Conservation (phyloP, 306 rosid genomes). For the Carpinus fangiana region DNA sequence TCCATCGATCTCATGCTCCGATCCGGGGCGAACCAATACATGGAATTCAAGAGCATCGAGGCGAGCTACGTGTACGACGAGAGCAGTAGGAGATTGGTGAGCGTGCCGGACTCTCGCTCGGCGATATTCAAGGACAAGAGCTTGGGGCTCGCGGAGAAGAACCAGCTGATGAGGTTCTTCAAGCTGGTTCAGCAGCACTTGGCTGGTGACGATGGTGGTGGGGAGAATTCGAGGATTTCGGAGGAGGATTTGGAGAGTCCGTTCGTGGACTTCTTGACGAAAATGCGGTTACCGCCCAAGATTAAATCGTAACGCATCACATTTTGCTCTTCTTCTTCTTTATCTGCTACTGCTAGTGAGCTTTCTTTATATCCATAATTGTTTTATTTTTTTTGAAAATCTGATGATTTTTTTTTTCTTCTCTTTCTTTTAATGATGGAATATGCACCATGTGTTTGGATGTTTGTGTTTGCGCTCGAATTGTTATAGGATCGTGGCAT, state of each 20-base stretch:
- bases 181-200: conserved; percentile 85
- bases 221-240: conserved; percentile 44
- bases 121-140: conserved; percentile 84
- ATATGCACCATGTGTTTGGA: background rate
- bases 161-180: conserved; percentile 80
- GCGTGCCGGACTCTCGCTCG: conserved; percentile 82
- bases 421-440: background rate
- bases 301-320: conserved; percentile 72
- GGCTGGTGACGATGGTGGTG: conserved; percentile 33
- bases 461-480: background rate
- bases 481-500: background rate
- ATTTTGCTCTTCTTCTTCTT: conserved; percentile 32
- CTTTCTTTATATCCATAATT: conserved; percentile 17
- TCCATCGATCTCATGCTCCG: conserved; percentile 58
- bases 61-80: conserved; percentile 56
- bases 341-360: conserved; percentile 47
- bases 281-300: conserved; percentile 72
- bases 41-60: conserved; percentile 77
- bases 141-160: conserved; percentile 70
- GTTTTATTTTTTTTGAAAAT: background rate
- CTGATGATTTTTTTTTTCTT: background rate
- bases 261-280: conserved; percentile 69
- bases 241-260: conserved; percentile 80
- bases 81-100: conserved; percentile 49
- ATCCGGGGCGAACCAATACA: conserved; percentile 58